These are phyloP conservation scores for Sclerotinia borealis DNA, from an alignment of 2,329 filamentous ascomycete genomes.

Conservation along the genomic window DNA sequence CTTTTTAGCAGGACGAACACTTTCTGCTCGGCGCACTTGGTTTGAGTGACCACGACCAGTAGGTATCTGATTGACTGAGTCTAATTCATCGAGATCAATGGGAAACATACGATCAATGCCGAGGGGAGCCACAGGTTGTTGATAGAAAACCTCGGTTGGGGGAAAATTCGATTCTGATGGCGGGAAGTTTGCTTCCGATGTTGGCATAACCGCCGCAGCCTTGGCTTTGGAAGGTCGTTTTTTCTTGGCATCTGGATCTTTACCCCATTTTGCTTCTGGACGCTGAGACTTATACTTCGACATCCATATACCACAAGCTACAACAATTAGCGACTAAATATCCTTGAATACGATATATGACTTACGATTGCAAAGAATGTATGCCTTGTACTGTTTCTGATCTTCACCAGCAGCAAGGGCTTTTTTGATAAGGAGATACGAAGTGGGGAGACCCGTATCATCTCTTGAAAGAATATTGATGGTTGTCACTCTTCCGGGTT, in stretches of 20 bases:
- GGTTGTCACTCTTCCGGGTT: slow-evolving; percentile 66
- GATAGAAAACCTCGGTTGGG: slow-evolving; percentile 22
- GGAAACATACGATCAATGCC: slow-evolving; percentile 5
- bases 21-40: slow-evolving; percentile 23
- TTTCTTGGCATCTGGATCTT: slow-evolving; percentile 45
- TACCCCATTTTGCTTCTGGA: slow-evolving; percentile 74
- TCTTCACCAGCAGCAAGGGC: slow-evolving; percentile 55
- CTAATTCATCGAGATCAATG: slow-evolving; percentile 5
- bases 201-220: slow-evolving; percentile 13
- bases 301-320: slow-evolving; percentile 89
- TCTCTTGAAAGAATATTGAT: slow-evolving; percentile 63
- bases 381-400: slow-evolving; percentile 61
- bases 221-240: slow-evolving; percentile 30
- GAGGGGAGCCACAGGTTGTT: background rate
- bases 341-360: slow-evolving; percentile 25
- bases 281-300: slow-evolving; percentile 81
- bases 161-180: slow-evolving; percentile 37
- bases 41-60: background rate
- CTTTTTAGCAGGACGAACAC: slow-evolving; percentile 26
- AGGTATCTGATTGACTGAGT: background rate
- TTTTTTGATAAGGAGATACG: slow-evolving; percentile 76
- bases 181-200: slow-evolving; percentile 36
- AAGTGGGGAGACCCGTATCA: slow-evolving; percentile 53
- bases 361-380: slow-evolving; percentile 82
- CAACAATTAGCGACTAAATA: slow-evolving; percentile 24